A percentile compares a stretch with the other conserved stretches of the same genome.
These are phyloP conservation scores for Chaetomiaceae sp. DNA, from an alignment of 2,329 filamentous ascomycete species.

Conservation along the genomic window DNA sequence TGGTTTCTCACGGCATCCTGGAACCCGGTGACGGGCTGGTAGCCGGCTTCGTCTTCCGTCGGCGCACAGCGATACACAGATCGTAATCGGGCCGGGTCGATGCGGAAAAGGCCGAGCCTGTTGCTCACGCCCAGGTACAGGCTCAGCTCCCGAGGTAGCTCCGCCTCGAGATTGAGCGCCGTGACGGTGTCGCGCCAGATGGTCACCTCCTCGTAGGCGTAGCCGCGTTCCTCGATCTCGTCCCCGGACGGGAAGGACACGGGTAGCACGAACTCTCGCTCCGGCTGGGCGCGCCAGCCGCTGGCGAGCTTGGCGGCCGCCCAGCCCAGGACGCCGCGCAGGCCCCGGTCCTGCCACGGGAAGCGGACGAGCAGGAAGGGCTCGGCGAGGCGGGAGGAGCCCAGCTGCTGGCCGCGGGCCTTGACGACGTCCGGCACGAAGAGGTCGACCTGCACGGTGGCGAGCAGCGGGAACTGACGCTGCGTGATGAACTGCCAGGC, in stretches of 20 bases:
- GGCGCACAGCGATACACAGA: conserved; percentile 58
- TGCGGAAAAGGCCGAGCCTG: conserved; percentile 61
- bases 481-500: conserved; percentile 68
- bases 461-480: conserved; percentile 62
- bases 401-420: conserved; percentile 34
- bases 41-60: conserved; percentile 50
- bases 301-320: conserved; percentile 46
- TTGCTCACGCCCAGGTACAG: conserved; percentile 62
- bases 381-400: conserved; percentile 39
- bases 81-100: conserved; percentile 52
- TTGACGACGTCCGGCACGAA: conserved; percentile 61
- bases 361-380: conserved; percentile 63
- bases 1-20: conserved; percentile 58
- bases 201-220: conserved; percentile 53
- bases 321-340: conserved; percentile 40
- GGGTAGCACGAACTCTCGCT: conserved; percentile 61
- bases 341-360: conserved; percentile 49
- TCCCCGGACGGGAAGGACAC: conserved; percentile 52
- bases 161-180: conserved; percentile 51
- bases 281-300: conserved; percentile 45
- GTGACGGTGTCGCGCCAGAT: conserved; percentile 56
- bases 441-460: conserved; percentile 60
- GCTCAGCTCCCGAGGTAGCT: conserved; percentile 56
- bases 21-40: conserved; percentile 61
- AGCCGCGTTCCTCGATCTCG: conserved; percentile 54